Evolutionary conservation across 164 flowering plant genomes (phyloP), one percentile per base, ranked within the genome.

Genomic region (Piper betle): DNA sequence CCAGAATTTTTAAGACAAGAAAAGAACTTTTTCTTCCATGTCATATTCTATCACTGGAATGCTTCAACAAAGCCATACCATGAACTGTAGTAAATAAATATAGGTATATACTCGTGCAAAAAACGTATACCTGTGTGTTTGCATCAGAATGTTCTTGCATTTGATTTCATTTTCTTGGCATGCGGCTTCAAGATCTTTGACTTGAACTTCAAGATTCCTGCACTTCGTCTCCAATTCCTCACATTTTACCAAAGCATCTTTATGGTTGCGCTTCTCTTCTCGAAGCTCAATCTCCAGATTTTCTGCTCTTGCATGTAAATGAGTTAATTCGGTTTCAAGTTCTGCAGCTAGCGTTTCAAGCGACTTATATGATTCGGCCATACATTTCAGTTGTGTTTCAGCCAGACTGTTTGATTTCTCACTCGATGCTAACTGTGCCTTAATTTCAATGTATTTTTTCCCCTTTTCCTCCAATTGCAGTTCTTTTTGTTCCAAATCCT

Each of bases 351-450:
- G 84, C 16, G 60, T 73, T 79, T 94, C 99, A 58, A 94, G 96
- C 43, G 87, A 77, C 65, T 82, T 86, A 67, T 91, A 94, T 50
- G 99, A 87, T 69, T 91, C 99, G 57, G 91, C 85, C 99, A 94
- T 94, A 59, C 99, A 94, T 75, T 87, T 94, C 50, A 94, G 85
- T 79, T 94, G 99, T 38, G 96, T 91, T 69, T 91, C 97, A n/a
- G 90, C 81, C 78, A 94, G 81, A 69, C 91, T 74, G 63, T 91
- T 86, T 25, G 80, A 75, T 53, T 78, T 88, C 64, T 83, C 85
- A 69, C 83, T 81, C 63, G 91, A 77, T 58, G 85, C 78, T 63
- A 94, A 74, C 55, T 91, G 82, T 58, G 89, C 79, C 72, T 81
- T 82, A 55, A 79, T 74, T 66, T 91, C 99, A 52, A 77, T 67